A percentile compares a stretch with the other conserved stretches of the same genome.
These are phyloP conservation scores for Phytopythium oedochilum DNA, from an alignment of 352 stramenopile genomes.

Conservation along the genomic window DNA sequence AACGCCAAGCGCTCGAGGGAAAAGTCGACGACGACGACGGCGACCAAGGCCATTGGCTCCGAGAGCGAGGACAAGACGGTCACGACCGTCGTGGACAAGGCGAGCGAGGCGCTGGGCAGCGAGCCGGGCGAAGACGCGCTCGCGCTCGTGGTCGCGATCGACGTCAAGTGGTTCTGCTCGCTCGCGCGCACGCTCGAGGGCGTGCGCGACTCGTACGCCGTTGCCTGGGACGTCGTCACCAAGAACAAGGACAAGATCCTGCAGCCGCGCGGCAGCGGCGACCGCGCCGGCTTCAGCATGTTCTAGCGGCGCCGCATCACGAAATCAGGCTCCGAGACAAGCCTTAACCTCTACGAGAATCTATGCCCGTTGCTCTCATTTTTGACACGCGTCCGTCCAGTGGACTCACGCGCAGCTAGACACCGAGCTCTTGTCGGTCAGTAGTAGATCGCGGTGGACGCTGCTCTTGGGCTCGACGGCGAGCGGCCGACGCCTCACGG, in stretches of 20 bases:
- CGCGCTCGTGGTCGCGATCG: constrained; percentile 64
- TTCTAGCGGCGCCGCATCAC: constrained; percentile 61
- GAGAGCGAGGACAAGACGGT: constrained; percentile 78
- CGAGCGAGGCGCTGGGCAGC: constrained; percentile 19
- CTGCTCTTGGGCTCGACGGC: background rate
- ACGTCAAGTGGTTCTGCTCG: constrained; percentile 87
- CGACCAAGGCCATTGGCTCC: constrained; percentile 47
- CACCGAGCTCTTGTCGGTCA: too few species aligned
- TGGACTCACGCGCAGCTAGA: background rate
- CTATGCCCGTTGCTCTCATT: background rate
- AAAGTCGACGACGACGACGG: constrained; percentile 48
- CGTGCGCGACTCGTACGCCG: constrained; percentile 73
- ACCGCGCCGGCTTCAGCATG: constrained; percentile 76
- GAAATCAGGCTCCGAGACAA: too few species aligned
- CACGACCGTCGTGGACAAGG: constrained; percentile 52
- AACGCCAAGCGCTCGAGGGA: constrained; percentile 60
- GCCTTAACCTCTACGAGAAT: background rate
- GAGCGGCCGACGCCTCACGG: constrained; percentile 8
- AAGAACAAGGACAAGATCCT: constrained; percentile 86
- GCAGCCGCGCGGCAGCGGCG: constrained; percentile 55
- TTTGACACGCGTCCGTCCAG: background rate
- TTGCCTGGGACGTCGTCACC: constrained; percentile 59
- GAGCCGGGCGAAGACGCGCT: constrained; percentile 47
- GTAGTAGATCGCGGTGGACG: too few species aligned
- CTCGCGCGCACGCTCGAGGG: constrained; percentile 57